Evolutionary conservation across 768 basidiomycete genomes (phyloP), one percentile per base, ranked within the genome.

Genomic region (Lactarius vividus): DNA sequence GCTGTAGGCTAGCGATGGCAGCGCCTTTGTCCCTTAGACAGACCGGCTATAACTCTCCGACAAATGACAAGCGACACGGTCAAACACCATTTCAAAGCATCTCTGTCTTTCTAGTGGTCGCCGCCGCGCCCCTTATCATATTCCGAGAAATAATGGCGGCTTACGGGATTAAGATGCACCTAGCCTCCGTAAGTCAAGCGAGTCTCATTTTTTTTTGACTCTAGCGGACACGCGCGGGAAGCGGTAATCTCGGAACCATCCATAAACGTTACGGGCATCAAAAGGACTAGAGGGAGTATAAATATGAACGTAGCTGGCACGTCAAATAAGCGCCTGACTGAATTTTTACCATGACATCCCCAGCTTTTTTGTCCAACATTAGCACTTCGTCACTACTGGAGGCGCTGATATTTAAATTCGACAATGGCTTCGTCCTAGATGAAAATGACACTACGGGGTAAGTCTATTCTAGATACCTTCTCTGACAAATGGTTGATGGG

Each of bases 241-340:
- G 66, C 66, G 66, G 62, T 55, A 59, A 63, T 67, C 31, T 59
- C 66, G 66, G 66, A 67, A 13, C 53, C 40, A 54, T 13, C 61
- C 66, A 67, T 67, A 67, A 67, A 44, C 53, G 52, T 59, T 58
- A 57, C 15, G 29, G 66, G 57, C 52, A 67, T 63, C 52, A 62
- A 53, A 37, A 28, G 23, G 31, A 58, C 18, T 55, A 46, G 39
- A 63, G 61, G 26, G 28, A 35, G 61, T 67, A 67, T 67, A 67
- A 67, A 67, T 67, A 67, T 54, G 52, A 55, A 59, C 37, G 66
- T 59, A 55, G 31, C 35, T 20, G 52, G 57, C 49, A 26, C 40
- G 61, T 66, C 66, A 62, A 59, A n/a, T 46, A 67, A 20, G 57
- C 66, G 66, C 66, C 62, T 59, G 54, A 23, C 49, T 23, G 31